Percentiles rank a stretch among this genome's conserved stretches.
Evolutionary conservation across 805 yeast genomes (phyloP).

Genomic region (Pachysolen tannophilus): DNA sequence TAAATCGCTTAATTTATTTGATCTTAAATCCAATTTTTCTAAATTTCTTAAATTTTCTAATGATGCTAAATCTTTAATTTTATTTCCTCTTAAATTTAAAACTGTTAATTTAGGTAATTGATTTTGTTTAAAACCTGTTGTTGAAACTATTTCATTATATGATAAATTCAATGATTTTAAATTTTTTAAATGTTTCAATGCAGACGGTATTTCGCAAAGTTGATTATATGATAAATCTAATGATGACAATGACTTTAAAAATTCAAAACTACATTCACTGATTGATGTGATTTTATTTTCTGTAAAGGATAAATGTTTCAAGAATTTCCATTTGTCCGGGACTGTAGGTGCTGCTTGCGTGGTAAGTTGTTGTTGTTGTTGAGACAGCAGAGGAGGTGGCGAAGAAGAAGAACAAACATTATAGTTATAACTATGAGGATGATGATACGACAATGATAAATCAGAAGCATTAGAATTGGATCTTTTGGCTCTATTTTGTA

Average conservation of each 20-base stretch:
- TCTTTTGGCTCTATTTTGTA: constrained; percentile 9
- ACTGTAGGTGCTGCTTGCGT: constrained; percentile 3
- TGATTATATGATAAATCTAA: constrained; percentile 51
- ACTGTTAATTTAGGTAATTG: constrained; percentile 35
- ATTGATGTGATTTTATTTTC: constrained; percentile 29
- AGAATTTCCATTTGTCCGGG: constrained; percentile 26
- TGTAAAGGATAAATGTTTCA: constrained; percentile 31
- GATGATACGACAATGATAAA: constrained; percentile 1
- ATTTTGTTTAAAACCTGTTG: constrained; percentile 23
- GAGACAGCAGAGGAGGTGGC: constrained; percentile 1
- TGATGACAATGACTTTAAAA: constrained; percentile 24
- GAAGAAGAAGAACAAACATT: too few species aligned
- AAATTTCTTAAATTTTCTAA: constrained; percentile 33
- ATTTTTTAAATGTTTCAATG: constrained; percentile 38
- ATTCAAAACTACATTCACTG: constrained; percentile 21
- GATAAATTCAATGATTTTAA: constrained; percentile 47
- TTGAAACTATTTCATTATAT: constrained; percentile 32
- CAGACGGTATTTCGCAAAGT: constrained; percentile 42
- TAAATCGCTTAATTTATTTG: constrained; percentile 33
- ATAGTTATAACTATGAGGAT: too few species aligned
- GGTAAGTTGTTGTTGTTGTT: constrained; percentile 2
- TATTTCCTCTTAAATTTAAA: constrained; percentile 43
- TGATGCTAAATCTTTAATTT: constrained; percentile 31
- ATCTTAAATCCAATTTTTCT: constrained; percentile 46
- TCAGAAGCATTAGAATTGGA: constrained; percentile 10